Evolutionary conservation across 2,329 filamentous ascomycete species (phyloP), one percentile per base, ranked within the genome.

Genomic region (Rhinocladiella mackenziei): DNA sequence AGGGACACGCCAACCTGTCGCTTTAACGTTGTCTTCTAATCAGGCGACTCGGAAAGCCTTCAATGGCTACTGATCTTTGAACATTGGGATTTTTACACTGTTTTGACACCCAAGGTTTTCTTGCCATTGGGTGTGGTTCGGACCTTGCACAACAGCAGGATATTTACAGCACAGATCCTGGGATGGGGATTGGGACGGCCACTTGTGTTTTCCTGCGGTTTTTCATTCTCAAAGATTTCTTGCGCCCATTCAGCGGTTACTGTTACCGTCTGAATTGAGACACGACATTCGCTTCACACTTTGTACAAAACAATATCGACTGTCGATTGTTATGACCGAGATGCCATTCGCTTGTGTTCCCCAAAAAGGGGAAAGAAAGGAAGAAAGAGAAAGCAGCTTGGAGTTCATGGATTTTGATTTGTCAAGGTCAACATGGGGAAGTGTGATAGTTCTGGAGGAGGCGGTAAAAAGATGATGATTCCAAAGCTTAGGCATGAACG

Each of bases 221-320:
- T 37, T 35, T 26, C 26, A 25, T 37, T 17, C 5, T 22, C 13
- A 33, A 13, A 23, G 22, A 37, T 3, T 28, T 37, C 9, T 37
- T 35, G 39, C 5, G 39, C 31, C 22, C 19, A 34, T 35, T 31
- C 39, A 48, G 46, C 50, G 50, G 43, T 46, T 48, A 49, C 45
- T 23, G 45, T 39, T 50, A 50, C 45, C 45, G 50, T 31, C 36
- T 45, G 32, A 32, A 43, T 48, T 22, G 39, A 34, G 35, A 40
- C 31, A 42, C 33, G 45, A 47, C 50, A 50, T 37, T 53, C 50
- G 50, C 50, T 53, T 50, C 37, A 34, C 33, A 43, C 20, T 41
- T 46, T 50, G 50, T 53, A 47, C 41, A 53, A 46, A 43, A 50
- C 18, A 33, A 23, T 50, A 50, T 50, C 50, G 50, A 41, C 45